These are phyloP conservation scores for Globisporangium nagaii DNA, from an alignment of 352 stramenopile genomes.

Conservation along the genomic window DNA sequence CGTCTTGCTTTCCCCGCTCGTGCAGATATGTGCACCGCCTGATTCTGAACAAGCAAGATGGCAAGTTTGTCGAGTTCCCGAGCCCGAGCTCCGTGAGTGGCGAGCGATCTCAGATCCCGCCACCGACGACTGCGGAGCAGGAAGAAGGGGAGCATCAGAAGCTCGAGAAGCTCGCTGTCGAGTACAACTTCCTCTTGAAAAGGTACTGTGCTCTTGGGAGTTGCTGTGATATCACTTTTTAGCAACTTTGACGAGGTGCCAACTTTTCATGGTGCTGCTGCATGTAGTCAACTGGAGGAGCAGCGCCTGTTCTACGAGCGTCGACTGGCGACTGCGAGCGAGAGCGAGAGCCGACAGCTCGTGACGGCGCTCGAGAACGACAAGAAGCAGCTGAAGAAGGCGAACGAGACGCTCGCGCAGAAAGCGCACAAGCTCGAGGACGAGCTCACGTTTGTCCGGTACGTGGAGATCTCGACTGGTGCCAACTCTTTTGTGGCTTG, in stretches of 20 bases:
- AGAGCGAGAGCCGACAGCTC: conserved; percentile 49
- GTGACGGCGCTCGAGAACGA: conserved; percentile 65
- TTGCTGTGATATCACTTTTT: no score
- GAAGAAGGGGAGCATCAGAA: conserved; percentile 93
- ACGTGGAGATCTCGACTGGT: no score
- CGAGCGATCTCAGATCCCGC: conserved; percentile 64
- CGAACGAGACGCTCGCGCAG: conserved; percentile 51
- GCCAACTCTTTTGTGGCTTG: no score
- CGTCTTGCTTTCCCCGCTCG: background rate
- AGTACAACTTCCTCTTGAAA: conserved; percentile 96
- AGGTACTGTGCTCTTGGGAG: no score
- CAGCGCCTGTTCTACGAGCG: conserved; percentile 93
- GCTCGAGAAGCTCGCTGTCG: conserved; percentile 92
- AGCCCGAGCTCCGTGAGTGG: conserved; percentile 75
- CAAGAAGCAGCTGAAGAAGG: conserved; percentile 76
- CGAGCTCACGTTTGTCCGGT: conserved; percentile 79
- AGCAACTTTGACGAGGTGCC: background rate
- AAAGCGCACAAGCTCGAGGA: conserved; percentile 79
- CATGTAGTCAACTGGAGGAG: conserved; percentile 89
- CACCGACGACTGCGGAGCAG: conserved; percentile 68
- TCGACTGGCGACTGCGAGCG: conserved; percentile 48
- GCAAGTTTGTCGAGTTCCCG: conserved; percentile 95
- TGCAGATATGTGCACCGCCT: conserved; percentile 73
- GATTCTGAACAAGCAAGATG: conserved; percentile 88
- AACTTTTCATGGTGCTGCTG: background rate